phyloP scores from a whole-genome alignment of 139 green algal genomes.

The Trebouxia sp. region DNA sequence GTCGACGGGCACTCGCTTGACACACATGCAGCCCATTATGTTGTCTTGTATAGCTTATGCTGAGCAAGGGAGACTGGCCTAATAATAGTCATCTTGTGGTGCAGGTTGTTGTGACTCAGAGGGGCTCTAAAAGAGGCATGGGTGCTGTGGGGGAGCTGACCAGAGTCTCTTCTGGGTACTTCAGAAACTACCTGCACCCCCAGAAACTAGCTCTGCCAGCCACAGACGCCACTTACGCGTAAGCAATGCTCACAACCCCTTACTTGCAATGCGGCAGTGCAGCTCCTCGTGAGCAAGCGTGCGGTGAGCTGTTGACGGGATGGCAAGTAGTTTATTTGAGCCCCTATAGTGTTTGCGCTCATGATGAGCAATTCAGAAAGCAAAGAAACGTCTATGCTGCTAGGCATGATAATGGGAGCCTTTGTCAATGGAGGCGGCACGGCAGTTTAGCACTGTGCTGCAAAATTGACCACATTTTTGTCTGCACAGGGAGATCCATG shows the following conservation, averaged over 20 bases:
- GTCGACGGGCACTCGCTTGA: too few relatives aligned
- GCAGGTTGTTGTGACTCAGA: neutral
- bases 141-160: slow-evolving; percentile 72
- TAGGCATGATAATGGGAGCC: too few relatives aligned
- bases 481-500: neutral
- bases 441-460: neutral
- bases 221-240: slow-evolving; percentile 76
- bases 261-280: neutral
- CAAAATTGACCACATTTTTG: neutral
- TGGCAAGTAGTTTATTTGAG: too few relatives aligned
- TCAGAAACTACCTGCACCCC: slow-evolving; percentile 87
- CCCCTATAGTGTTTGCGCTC: too few relatives aligned
- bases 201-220: slow-evolving; percentile 72
- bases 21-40: too few relatives aligned
- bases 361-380: too few relatives aligned
- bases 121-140: slow-evolving; percentile 53
- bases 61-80: too few relatives aligned
- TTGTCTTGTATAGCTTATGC: too few relatives aligned
- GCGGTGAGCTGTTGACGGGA: too few relatives aligned
- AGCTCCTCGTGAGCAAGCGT: neutral
- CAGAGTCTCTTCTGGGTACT: slow-evolving; percentile 84
- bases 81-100: too few relatives aligned
- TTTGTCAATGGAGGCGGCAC: too few relatives aligned
- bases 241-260: slow-evolving; percentile 25
- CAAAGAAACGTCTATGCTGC: too few relatives aligned